Conservation (phyloP, 257 asterid species). For the Galeopsis tetrahit region DNA sequence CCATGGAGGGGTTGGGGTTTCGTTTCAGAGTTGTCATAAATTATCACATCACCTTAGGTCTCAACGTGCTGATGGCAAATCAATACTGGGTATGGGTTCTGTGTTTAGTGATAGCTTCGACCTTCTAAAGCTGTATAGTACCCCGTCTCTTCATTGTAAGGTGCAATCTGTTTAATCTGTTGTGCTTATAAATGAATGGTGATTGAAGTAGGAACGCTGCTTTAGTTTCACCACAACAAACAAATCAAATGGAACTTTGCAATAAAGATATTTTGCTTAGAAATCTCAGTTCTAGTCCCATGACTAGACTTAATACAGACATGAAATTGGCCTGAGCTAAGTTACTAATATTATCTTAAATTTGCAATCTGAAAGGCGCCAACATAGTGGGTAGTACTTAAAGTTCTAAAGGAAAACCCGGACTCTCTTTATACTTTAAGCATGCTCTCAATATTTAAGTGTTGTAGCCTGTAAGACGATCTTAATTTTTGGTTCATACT, state of each 20-base stretch:
- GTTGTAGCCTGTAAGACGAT: not conserved
- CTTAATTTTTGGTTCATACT: slow-evolving; percentile 11
- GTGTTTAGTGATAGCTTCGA: slow-evolving; percentile 26
- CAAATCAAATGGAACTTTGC: not conserved
- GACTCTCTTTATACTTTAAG: not conserved
- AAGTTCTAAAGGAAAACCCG: slow-evolving; percentile 2
- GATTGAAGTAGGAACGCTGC: slow-evolving; percentile 24
- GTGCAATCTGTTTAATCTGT: slow-evolving; percentile 17
- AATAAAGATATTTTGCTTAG: not conserved
- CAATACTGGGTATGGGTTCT: slow-evolving; percentile 14
- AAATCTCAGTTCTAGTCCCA: slow-evolving; percentile 11
- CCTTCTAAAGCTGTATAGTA: slow-evolving; percentile 9
- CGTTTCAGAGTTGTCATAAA: slow-evolving; percentile 6
- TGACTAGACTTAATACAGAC: slow-evolving; percentile 21
- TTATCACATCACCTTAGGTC: not conserved
- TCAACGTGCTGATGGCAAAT: not conserved
- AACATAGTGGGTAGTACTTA: not conserved
- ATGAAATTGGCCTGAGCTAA: slow-evolving; percentile 2
- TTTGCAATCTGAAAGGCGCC: slow-evolving; percentile 27
- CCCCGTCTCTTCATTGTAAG: slow-evolving; percentile 12
- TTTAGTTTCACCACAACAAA: slow-evolving; percentile 14
- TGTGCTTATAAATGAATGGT: slow-evolving; percentile 20
- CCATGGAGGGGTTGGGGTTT: too few species aligned
- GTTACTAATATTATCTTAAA: not conserved
- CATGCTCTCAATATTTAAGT: slow-evolving; percentile 21